Base-by-base conservation (phyloP, 768 basidiomycete genomes). In the Crepidotus variabilis region DNA sequence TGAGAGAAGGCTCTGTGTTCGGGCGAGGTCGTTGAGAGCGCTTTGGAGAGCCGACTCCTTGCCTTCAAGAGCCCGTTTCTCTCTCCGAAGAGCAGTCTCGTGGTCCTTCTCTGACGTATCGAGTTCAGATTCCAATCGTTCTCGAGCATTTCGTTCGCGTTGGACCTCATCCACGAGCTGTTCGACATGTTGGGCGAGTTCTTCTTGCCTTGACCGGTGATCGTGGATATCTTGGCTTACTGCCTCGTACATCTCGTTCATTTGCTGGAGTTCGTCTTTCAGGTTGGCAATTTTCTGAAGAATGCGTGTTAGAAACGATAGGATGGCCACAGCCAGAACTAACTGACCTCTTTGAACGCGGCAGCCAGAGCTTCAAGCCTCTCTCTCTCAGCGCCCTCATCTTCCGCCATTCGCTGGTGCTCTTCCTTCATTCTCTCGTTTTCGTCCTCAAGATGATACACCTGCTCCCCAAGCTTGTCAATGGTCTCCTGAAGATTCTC, bases 361-460 rank as follows among this genome's bases (percentile, higher is more conserved):
- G 75, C 74, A 28, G 85, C 75, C 6, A 95, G 72, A 2, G 77
- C 84, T 62, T 90, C 86, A 1, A 86, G 71, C 45, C 84, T 74
- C 56, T 90, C 88, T 22, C 81, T 76, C 64, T 90, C 91, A n/a
- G 80, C 79, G 8, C 70, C 75, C 47, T 87, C 85, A n/a, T 93
- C 90, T 56, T 93, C 88, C 51, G 84, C 80, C 36, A 84, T 59
- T 8, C 81, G 76, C 35, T 88, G 85, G 50, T 76, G 75, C 48
- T 92, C 88, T 62, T 92, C 90, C 65, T 80, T 84, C 50, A 89
- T 67, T 28, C 83, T 77, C 59, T 95, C 92, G 52, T 86, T 82
- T 65, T 94, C 89, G 57, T 96, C 92, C 66, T 98, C 96, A 1
- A 96, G 80, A 46, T 84, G 74, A 69, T 90, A 94, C 8, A 97